Evolutionary conservation across 495 filamentous ascomycete species (phyloP).

Genomic region (Astrocystis sublimbata): DNA sequence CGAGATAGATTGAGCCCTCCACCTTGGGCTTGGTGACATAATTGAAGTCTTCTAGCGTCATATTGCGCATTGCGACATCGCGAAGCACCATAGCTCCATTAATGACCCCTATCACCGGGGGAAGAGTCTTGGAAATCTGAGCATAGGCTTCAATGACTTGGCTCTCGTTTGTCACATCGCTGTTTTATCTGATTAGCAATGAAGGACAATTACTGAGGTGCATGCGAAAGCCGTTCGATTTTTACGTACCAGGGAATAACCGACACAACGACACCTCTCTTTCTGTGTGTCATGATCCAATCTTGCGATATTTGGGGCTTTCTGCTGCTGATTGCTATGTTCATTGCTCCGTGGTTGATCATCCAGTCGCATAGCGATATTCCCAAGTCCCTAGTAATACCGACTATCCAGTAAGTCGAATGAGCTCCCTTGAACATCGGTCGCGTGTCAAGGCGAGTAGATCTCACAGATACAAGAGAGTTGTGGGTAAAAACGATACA

Average conservation of each 20-base stretch:
- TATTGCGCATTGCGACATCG: conserved; percentile 34
- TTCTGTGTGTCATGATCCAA: conserved; percentile 37
- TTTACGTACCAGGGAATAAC: conserved; percentile 20
- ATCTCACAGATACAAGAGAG: conserved; percentile 7
- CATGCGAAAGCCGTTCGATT: no score
- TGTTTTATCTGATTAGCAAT: not conserved
- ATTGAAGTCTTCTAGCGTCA: conserved; percentile 31
- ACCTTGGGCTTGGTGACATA: conserved; percentile 39
- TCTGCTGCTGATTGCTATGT: conserved; percentile 47
- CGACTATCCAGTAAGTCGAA: conserved; percentile 50
- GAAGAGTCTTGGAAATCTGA: conserved; percentile 21
- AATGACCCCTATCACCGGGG: conserved; percentile 42
- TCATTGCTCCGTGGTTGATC: conserved; percentile 40
- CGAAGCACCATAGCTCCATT: conserved; percentile 48
- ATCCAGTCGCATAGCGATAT: conserved; percentile 50
- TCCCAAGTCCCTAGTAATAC: conserved; percentile 45
- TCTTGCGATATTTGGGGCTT: conserved; percentile 38
- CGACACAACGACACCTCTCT: conserved; percentile 6
- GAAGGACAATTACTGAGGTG: not conserved
- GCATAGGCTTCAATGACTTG: not conserved
- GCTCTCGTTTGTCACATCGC: conserved; percentile 22
- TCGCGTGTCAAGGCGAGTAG: conserved; percentile 6
- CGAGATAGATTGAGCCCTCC: conserved; percentile 29
- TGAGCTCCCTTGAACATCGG: conserved; percentile 18
- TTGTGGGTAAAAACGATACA: conserved; percentile 18